Percentiles rank a stretch among this genome's conserved stretches.
Evolutionary conservation across 2,329 filamentous ascomycete species (phyloP).

Genomic region (Diaporthe vaccinii): DNA sequence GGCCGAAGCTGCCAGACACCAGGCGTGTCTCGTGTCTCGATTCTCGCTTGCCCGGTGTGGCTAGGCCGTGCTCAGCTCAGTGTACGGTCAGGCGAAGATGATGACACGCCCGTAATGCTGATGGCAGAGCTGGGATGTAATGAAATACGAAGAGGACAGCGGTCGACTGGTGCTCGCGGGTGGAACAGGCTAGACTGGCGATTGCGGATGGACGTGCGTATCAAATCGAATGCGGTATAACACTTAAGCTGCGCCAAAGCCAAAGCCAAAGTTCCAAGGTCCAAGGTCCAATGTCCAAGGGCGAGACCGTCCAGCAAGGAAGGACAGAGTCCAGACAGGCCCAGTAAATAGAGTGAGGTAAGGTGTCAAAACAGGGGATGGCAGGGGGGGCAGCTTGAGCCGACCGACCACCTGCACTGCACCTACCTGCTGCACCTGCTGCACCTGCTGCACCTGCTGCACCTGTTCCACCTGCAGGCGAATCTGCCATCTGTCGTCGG

Average conservation of each 20-base stretch:
- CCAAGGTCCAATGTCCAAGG: constrained; percentile 6
- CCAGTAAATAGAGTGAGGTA: constrained; percentile 18
- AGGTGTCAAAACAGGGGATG: constrained; percentile 32
- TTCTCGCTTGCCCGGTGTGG: constrained; percentile 7
- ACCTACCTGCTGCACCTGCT: constrained; percentile 14
- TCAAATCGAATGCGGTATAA: constrained; percentile 22
- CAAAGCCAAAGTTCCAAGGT: neutral
- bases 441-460: neutral
- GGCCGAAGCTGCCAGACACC: constrained; percentile 19
- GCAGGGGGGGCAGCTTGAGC: constrained; percentile 22
- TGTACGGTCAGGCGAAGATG: neutral
- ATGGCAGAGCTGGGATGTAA: constrained; percentile 12
- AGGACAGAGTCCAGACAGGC: neutral
- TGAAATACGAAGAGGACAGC: constrained; percentile 36
- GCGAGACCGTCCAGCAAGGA: neutral
- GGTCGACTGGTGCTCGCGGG: constrained; percentile 12
- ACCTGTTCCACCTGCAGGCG: constrained; percentile 6
- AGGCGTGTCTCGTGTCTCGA: constrained; percentile 5
- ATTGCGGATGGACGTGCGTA: constrained; percentile 33
- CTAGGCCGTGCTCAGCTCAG: constrained; percentile 17
- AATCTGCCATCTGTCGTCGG: constrained; percentile 28
- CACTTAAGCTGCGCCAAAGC: constrained; percentile 31
- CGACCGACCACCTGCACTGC: neutral
- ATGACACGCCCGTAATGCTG: constrained; percentile 19
- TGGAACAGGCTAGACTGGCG: constrained; percentile 23